phyloP scores from a whole-genome alignment of 2,329 filamentous ascomycete species.

The Colletotrichum falcatum region DNA sequence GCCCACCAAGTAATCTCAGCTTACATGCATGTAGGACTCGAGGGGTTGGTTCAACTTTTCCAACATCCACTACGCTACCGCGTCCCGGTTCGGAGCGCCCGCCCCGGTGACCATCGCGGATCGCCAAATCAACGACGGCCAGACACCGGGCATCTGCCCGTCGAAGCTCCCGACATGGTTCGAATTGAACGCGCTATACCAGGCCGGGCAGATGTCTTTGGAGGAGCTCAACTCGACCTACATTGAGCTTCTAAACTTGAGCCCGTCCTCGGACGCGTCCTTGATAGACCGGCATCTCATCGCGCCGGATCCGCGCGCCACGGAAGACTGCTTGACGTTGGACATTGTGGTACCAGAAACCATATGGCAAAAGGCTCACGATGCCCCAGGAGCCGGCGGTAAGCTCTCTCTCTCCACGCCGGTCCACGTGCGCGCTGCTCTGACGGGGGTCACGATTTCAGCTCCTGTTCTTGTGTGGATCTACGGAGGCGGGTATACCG shows the following conservation, averaged over 20 bases:
- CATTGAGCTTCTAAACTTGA: background rate
- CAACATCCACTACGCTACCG: conserved; percentile 74
- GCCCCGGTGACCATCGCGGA: conserved; percentile 49
- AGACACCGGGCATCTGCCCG: background rate
- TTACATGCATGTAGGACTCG: background rate
- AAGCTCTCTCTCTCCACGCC: accelerated
- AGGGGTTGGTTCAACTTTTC: conserved; percentile 43
- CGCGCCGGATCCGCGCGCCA: background rate
- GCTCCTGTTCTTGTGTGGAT: conserved; percentile 49
- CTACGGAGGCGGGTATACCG: conserved; percentile 52
- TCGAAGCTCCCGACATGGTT: background rate
- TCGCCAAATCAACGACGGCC: conserved; percentile 47
- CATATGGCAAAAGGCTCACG: conserved; percentile 46
- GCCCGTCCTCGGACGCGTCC: background rate
- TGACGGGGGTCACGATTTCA: background rate
- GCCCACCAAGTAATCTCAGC: background rate
- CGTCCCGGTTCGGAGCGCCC: conserved; percentile 77
- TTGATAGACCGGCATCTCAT: background rate
- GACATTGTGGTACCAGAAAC: conserved; percentile 55
- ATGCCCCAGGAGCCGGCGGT: conserved; percentile 14
- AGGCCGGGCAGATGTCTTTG: background rate
- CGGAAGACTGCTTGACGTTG: conserved; percentile 56
- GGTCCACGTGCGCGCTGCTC: background rate
- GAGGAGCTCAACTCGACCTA: background rate
- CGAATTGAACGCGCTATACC: background rate